Base-by-base conservation (phyloP, 805 yeast genomes). In the Saturnispora bothae region DNA sequence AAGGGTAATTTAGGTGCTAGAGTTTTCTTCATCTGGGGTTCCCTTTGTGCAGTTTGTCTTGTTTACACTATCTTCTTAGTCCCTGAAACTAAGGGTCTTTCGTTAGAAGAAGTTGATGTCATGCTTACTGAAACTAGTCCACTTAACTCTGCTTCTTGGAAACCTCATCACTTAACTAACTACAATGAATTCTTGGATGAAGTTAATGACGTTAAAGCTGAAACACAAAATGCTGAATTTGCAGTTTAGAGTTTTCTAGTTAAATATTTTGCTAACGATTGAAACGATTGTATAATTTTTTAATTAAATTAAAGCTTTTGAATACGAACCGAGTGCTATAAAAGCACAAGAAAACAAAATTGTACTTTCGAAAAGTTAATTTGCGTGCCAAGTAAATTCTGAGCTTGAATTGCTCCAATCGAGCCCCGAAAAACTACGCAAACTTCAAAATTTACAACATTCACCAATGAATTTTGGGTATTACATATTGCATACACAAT, bases 1-100 rank as follows among this genome's bases (percentile, higher is more conserved):
- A 52, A 65, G 36, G 78, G 75, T 48, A 76, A 76, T 34, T 63
- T 78, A 41, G 78, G 78, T 12, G 68, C 73, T 38, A 73, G 71
- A 48, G 80, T 78, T 31, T 78, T 78, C 63, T 81, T 77, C 59
- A 72, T 81, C 34, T 81, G 86, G 83, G 88, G 86, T 60, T 43
- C 59, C 9, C 46, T 58, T 34, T 59, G 64, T 49, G 36, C 44
- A 3, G 38, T 50, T 51, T 66, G 74, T 40, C 59, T 78, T 54
- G 65, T 79, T 60, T 84, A 79, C 57, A 82, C 82, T 38, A 75
- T 69, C 67, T 76, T 83, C 67, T 69, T 69, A 48, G 75, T 84
- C 43, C 76, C 76, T 50, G 89, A 82, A 61, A 84, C 94, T 39
- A 76, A 74, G 64, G 94, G 94, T 42, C 69, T 83, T 51, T 70